Conservation (phyloP, 805 yeast genomes). For the Tetrapisispora phaffii region DNA sequence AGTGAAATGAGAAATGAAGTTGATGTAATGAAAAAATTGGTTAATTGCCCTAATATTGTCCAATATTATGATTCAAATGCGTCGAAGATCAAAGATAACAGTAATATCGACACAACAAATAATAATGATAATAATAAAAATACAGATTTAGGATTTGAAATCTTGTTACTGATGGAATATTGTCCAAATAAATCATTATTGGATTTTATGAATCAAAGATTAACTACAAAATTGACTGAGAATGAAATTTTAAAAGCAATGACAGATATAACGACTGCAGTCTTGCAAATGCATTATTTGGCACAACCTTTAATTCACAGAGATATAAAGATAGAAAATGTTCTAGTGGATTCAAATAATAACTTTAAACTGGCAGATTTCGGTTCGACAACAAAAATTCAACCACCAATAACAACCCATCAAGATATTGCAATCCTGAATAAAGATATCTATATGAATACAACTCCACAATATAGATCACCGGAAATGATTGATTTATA, state of each 20-base stretch:
- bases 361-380: slow-evolving; percentile 84
- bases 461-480: slow-evolving; percentile 91
- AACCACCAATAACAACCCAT: slow-evolving; percentile 64
- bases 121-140: neutral
- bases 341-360: slow-evolving; percentile 60
- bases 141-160: slow-evolving; percentile 60
- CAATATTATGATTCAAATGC: slow-evolving; percentile 72
- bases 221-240: slow-evolving; percentile 70
- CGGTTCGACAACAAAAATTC: slow-evolving; percentile 62
- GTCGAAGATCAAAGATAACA: slow-evolving; percentile 35
- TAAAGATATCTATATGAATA: slow-evolving; percentile 79
- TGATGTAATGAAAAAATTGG: slow-evolving; percentile 64
- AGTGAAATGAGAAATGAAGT: slow-evolving; percentile 63
- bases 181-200: slow-evolving; percentile 85
- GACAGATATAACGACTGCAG: slow-evolving; percentile 70
- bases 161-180: slow-evolving; percentile 83
- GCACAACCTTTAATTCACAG: slow-evolving; percentile 74
- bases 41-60: slow-evolving; percentile 50
- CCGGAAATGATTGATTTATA: slow-evolving; percentile 95
- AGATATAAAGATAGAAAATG: slow-evolving; percentile 92
- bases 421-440: slow-evolving; percentile 63
- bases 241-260: slow-evolving; percentile 72
- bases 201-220: slow-evolving; percentile 82
- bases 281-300: slow-evolving; percentile 77
- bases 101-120: slow-evolving; percentile 5